A percentile compares a stretch with the other conserved stretches of the same genome.
These are phyloP conservation scores for Colletotrichum salicis DNA, from an alignment of 2,329 filamentous ascomycete genomes.

Conservation along the genomic window DNA sequence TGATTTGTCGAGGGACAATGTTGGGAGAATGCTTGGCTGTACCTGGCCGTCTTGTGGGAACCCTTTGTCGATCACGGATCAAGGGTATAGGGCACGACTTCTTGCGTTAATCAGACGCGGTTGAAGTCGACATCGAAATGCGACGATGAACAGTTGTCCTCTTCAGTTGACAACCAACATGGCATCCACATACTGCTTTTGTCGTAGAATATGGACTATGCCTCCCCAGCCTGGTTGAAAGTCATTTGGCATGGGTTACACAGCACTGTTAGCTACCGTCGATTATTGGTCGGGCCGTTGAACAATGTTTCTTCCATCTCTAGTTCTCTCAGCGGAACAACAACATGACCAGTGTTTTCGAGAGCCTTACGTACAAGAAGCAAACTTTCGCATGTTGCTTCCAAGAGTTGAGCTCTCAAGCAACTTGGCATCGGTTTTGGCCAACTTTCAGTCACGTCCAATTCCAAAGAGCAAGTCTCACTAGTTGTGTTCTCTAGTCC, in stretches of 20 bases:
- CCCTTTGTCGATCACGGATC: conserved; percentile 20
- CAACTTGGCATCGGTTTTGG: background rate
- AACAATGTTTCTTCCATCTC: background rate
- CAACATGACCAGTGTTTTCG: background rate
- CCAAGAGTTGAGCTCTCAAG: background rate
- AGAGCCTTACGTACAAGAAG: background rate
- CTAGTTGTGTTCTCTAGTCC: background rate
- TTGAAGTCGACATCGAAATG: conserved; percentile 2
- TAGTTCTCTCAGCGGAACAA: background rate
- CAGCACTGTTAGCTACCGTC: background rate
- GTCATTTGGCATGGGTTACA: background rate
- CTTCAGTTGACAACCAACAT: background rate
- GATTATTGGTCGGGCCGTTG: background rate
- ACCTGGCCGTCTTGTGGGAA: background rate
- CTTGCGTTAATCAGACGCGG: conserved; percentile 31
- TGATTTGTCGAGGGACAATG: conserved; percentile 8
- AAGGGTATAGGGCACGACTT: conserved; percentile 15
- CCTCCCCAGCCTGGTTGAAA: background rate
- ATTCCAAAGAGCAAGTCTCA: background rate
- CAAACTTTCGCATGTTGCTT: background rate
- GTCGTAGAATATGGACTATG: background rate
- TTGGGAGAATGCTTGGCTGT: background rate
- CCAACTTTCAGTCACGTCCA: background rate
- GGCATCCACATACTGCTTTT: background rate
- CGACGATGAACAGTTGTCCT: conserved; percentile 1